Evolutionary conservation across 2,329 filamentous ascomycete genomes (phyloP), one percentile per base, ranked within the genome.

Genomic region (Septoria petroselini): DNA sequence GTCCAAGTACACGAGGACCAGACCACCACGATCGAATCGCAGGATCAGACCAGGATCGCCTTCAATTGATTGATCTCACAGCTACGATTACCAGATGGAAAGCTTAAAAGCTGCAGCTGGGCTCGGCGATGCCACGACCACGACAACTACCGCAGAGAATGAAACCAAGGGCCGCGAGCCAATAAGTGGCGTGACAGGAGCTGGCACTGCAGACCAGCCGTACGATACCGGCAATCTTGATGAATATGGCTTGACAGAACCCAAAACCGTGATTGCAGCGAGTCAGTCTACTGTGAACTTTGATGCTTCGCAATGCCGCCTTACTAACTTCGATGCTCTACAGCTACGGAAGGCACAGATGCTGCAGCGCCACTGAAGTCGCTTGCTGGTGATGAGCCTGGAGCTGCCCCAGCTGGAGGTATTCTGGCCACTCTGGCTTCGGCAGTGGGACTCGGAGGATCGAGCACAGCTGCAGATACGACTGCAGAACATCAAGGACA

Each of bases 191-290:
- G 50, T 53, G 9, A 25, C 43, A 23, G 50, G 50, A 9, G 39
- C 50, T 18, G 50, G 50, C 21, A 53, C 39, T 30, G 45, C 35
- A 33, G 41, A 48, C 30, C 37, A 48, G 27, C 50, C 50, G 17
- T 45, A 53, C 18, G 50, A 53, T 19, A 38, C 44, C 23, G 50
- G 44, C 29, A 48, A 53, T 25, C 33, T 37, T 19, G 50, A 48
- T 30, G 50, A 41, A 15, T 39, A 33, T 18, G 33, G 39, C 27
- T 21, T 39, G 21, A 21, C 33, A 8, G 19, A 23, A 15, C 18
- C 23, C 7, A 37, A 19, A 8, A 23, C 43, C 33, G 15, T n/a
- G n/a, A n/a, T 15, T 25, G 17, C 23, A 14, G 34, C 33, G 23
- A 39, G 43, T 46, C n/a, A 39, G 33, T 38, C 11, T 4, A 33